These are phyloP conservation scores for Pythium biforme DNA, from an alignment of 352 stramenopile genomes.

Conservation along the genomic window DNA sequence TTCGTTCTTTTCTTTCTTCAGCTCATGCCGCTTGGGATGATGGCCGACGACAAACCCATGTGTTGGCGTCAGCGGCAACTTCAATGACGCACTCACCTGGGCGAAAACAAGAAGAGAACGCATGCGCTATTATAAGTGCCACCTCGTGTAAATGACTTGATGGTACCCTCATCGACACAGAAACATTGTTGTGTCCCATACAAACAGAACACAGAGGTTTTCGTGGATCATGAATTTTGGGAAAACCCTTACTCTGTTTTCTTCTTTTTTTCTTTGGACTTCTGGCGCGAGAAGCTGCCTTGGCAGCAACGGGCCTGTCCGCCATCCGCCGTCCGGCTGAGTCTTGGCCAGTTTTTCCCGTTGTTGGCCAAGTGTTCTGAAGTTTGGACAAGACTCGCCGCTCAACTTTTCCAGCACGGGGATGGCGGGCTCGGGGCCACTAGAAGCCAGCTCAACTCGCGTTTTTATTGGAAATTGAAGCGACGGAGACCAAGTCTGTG, in stretches of 20 bases:
- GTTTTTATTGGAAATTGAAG: not conserved
- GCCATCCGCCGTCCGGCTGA: no score
- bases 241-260: not conserved
- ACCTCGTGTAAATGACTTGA: slow-evolving; percentile 2
- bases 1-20: slow-evolving; percentile 8
- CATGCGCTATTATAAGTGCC: no score
- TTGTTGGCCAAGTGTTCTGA: not conserved
- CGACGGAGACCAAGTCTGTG: not conserved
- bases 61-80: slow-evolving; percentile 18
- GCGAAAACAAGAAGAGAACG: not conserved
- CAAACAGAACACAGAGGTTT: not conserved
- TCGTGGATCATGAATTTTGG: slow-evolving; percentile 4
- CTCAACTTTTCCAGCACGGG: not conserved
- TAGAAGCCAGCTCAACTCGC: no score
- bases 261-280: not conserved
- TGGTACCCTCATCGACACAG: slow-evolving; percentile 8
- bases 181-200: slow-evolving; percentile 14
- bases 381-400: not conserved
- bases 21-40: slow-evolving; percentile 1
- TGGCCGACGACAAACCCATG: not conserved
- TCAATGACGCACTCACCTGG: slow-evolving; percentile 9
- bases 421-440: no score
- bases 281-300: not conserved
- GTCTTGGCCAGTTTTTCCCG: not conserved
- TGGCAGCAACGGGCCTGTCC: not conserved